Conservation (phyloP, 2,329 filamentous ascomycete genomes). For the Eutypella sp. region DNA sequence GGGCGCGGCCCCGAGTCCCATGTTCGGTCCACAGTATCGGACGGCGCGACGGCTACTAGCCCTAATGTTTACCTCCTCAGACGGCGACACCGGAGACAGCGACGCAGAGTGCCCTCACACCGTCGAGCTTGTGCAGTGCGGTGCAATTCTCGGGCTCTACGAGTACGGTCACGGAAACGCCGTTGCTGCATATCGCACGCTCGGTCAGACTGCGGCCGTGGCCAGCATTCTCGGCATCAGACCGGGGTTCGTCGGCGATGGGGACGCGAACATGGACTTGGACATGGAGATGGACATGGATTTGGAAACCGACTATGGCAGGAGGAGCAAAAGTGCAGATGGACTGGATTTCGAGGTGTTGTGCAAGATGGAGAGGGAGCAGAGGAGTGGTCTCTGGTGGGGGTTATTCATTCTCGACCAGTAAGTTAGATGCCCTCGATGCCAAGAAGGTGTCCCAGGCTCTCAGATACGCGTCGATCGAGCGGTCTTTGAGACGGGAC, state of each 20-base stretch:
- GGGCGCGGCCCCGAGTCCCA: slow-evolving; percentile 29
- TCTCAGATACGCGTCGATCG: no score
- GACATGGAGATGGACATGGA: no score
- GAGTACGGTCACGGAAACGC: slow-evolving; percentile 41
- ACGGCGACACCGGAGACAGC: slow-evolving; percentile 23
- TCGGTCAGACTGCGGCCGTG: slow-evolving; percentile 35
- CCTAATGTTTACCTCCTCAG: slow-evolving; percentile 29
- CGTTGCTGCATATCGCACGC: slow-evolving; percentile 36
- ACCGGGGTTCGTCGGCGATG: slow-evolving; percentile 32
- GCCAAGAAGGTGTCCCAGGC: no score
- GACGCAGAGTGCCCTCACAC: slow-evolving; percentile 21
- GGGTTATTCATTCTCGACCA: slow-evolving; percentile 39
- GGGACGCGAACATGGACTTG: no score
- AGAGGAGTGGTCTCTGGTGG: slow-evolving; percentile 38
- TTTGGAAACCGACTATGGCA: no score
- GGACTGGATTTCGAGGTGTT: slow-evolving; percentile 4
- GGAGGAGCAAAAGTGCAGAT: no score
- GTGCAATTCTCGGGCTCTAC: slow-evolving; percentile 36
- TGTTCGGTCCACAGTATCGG: slow-evolving; percentile 36
- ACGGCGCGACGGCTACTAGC: slow-evolving; percentile 34
- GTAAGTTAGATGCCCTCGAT: no score
- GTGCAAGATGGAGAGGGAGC: slow-evolving; percentile 28
- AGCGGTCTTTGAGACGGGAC: no score
- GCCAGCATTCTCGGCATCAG: slow-evolving; percentile 30
- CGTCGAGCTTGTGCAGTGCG: slow-evolving; percentile 37